A percentile compares a stretch with the other conserved stretches of the same genome.
Evolutionary conservation across 192 early-diverging fungal genomes (phyloP).

Genomic region (Gigaspora rosea): DNA sequence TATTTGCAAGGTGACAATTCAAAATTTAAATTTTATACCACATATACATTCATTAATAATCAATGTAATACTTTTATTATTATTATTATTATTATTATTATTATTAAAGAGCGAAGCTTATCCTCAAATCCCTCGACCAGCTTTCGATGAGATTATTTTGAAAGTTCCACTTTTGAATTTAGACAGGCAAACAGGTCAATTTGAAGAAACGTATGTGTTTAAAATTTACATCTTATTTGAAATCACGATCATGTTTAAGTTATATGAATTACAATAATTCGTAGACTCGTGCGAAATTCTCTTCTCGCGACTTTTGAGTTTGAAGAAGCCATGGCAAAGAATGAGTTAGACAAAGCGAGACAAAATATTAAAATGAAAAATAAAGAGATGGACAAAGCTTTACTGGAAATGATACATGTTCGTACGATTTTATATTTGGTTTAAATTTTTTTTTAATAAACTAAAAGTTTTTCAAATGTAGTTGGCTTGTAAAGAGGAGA

Average conservation of each 20-base stretch:
- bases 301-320: constrained; percentile 59
- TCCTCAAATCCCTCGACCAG: constrained; percentile 74
- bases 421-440: constrained; percentile 14
- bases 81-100: neutral
- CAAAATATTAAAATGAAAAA: constrained; percentile 55
- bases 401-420: constrained; percentile 77
- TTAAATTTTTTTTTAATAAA: neutral
- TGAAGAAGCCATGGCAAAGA: constrained; percentile 54
- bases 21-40: neutral
- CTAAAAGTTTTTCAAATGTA: constrained; percentile 30
- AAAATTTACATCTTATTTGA: neutral
- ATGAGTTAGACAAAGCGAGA: constrained; percentile 31
- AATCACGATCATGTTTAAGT: constrained; percentile 27
- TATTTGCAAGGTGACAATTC: constrained; percentile 58
- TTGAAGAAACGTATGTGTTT: constrained; percentile 46
- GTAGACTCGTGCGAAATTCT: constrained; percentile 48
- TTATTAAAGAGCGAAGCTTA: constrained; percentile 47
- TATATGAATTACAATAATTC: constrained; percentile 43
- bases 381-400: constrained; percentile 78
- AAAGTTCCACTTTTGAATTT: constrained; percentile 66
- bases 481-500: constrained; percentile 78
- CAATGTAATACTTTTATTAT: constrained; percentile 2
- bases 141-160: constrained; percentile 64
- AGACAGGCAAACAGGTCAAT: constrained; percentile 41
- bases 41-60: neutral